phyloP scores from a whole-genome alignment of 495 filamentous ascomycete genomes.

The Parathielavia appendiculata region DNA sequence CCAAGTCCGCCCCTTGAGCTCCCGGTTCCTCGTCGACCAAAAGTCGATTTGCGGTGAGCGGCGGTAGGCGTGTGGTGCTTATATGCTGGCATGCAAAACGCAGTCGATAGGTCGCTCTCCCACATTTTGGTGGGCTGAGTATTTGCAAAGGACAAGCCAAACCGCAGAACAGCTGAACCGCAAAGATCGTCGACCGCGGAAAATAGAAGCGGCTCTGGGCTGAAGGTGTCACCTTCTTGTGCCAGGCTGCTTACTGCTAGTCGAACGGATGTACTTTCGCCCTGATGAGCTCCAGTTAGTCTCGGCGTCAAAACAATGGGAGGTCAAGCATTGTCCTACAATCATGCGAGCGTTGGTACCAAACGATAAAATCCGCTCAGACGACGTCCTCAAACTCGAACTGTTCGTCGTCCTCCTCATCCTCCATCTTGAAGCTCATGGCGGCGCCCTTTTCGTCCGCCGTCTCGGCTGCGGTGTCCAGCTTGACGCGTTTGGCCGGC shows the following conservation, averaged over 20 bases:
- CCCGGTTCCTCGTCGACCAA: not conserved
- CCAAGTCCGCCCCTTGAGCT: not conserved
- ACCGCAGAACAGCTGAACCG: not conserved
- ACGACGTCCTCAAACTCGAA: conserved; percentile 62
- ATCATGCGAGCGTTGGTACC: no score
- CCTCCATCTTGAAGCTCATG: conserved; percentile 51
- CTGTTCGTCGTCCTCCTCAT: conserved; percentile 54
- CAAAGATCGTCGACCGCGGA: not conserved
- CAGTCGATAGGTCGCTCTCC: not conserved
- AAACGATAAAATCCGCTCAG: conserved; percentile 4
- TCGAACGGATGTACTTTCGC: not conserved
- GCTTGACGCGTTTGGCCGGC: conserved; percentile 51
- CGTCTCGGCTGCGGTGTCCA: conserved; percentile 37
- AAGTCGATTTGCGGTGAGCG: not conserved
- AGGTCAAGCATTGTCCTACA: no score
- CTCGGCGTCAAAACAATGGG: no score
- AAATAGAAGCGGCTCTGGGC: not conserved
- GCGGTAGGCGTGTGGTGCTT: not conserved
- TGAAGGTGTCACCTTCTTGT: conserved; percentile 5
- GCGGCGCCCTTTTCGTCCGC: conserved; percentile 37
- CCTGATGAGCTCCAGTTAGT: not conserved
- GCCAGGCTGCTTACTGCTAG: not conserved
- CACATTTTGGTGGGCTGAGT: not conserved
- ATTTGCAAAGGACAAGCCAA: not conserved
- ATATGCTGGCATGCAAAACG: not conserved